These are phyloP conservation scores for Podaxis sp. DNA, from an alignment of 768 basidiomycete species.

Conservation along the genomic window DNA sequence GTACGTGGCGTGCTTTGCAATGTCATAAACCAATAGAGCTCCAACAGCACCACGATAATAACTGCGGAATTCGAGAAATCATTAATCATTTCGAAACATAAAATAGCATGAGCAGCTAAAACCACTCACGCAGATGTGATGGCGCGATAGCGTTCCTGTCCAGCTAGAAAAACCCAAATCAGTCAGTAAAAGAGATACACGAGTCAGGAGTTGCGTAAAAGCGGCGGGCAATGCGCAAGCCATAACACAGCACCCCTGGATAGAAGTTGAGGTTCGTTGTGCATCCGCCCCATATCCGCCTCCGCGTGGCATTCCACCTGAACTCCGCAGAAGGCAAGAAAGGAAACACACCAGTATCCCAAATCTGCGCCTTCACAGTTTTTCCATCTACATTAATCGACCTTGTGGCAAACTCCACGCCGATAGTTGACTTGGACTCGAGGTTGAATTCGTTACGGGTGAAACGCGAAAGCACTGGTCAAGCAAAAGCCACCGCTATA, in stretches of 20 bases:
- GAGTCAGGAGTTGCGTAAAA: background rate
- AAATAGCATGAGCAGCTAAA: background rate
- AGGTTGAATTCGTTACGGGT: conserved; percentile 99
- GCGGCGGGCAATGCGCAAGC: background rate
- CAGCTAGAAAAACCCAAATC: conserved; percentile 52
- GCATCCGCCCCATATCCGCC: conserved; percentile 13
- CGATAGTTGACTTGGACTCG: conserved; percentile 98
- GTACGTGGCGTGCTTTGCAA: conserved; percentile 92
- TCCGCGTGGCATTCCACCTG: conserved; percentile 9
- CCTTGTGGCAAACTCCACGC: conserved; percentile 97
- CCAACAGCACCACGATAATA: conserved; percentile 98
- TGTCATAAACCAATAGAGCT: conserved; percentile 91
- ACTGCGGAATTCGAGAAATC: conserved; percentile 35
- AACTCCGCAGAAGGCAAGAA: background rate
- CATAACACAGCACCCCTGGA: background rate
- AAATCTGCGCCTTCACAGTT: conserved; percentile 97
- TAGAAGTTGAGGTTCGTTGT: conserved; percentile 3
- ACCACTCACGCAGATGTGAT: conserved; percentile 90
- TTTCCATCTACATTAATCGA: conserved; percentile 95
- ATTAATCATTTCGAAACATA: background rate
- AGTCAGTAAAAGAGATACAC: background rate
- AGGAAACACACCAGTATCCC: conserved; percentile 86
- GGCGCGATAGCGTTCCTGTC: conserved; percentile 96
- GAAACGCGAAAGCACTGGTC: conserved; percentile 96
- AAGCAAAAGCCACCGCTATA: conserved; percentile 8